These are phyloP conservation scores for Trichoderma aggressivum DNA, from an alignment of 2,329 filamentous ascomycete genomes.

Conservation along the genomic window DNA sequence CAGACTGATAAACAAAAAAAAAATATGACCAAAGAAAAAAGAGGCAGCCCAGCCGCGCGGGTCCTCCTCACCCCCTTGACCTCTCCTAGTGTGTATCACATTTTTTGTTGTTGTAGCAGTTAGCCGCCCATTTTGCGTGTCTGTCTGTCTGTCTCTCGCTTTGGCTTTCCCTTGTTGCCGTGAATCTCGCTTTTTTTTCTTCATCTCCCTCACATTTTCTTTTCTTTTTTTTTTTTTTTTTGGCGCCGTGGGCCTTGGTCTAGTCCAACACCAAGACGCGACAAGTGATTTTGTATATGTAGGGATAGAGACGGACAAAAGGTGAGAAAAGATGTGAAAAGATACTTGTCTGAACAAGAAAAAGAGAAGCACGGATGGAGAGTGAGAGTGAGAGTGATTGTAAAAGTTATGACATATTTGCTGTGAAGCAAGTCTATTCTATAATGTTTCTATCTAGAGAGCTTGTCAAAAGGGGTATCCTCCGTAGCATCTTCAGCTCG, in stretches of 20 bases:
- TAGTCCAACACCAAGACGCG: background rate
- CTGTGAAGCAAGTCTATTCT: conserved; percentile 17
- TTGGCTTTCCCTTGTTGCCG: background rate
- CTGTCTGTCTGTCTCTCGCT: background rate
- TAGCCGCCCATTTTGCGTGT: background rate
- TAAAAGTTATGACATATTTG: conserved; percentile 1
- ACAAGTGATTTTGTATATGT: background rate
- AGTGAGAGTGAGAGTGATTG: background rate
- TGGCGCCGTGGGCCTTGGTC: background rate
- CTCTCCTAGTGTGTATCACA: background rate
- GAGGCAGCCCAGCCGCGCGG: background rate
- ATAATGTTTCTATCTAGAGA: conserved; percentile 17
- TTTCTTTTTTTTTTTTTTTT: background rate
- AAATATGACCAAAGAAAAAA: background rate
- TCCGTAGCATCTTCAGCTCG: conserved; percentile 33
- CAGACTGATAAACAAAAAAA: background rate
- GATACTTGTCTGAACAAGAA: background rate
- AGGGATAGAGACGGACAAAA: background rate
- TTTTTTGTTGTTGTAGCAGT: background rate
- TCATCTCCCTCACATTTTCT: background rate
- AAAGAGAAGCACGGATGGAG: background rate
- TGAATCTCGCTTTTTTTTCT: background rate
- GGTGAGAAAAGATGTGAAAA: background rate
- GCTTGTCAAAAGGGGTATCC: conserved; percentile 22
- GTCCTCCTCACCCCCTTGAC: background rate